Conservation (phyloP, 768 basidiomycete species). For the Neoboletus magnificus region DNA sequence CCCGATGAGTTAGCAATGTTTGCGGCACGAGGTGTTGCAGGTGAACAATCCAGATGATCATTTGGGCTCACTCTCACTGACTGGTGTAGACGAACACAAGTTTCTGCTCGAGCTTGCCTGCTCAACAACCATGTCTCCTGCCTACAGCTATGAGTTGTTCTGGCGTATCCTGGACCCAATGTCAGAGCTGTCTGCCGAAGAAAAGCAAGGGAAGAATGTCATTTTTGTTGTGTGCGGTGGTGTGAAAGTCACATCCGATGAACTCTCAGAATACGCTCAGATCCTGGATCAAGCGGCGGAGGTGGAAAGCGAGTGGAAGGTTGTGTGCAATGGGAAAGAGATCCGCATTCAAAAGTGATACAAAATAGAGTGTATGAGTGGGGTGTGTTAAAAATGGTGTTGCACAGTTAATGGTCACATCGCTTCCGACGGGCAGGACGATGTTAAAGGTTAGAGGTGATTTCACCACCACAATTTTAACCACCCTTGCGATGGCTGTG, state of each 20-base stretch:
- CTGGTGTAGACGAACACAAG: slow-evolving; percentile 64
- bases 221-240: slow-evolving; percentile 38
- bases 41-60: slow-evolving; percentile 35
- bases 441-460: not conserved
- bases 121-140: slow-evolving; percentile 63
- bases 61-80: not conserved
- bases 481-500: slow-evolving; percentile 27
- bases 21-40: slow-evolving; percentile 51
- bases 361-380: not conserved
- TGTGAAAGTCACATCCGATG: slow-evolving; percentile 59
- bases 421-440: not conserved
- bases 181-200: slow-evolving; percentile 21
- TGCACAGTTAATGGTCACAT: slow-evolving; percentile 2
- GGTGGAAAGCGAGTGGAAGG: slow-evolving; percentile 26
- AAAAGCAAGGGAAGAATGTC: slow-evolving; percentile 17
- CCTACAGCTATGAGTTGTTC: slow-evolving; percentile 58
- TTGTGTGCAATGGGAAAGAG: slow-evolving; percentile 30
- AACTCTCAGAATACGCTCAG: slow-evolving; percentile 46
- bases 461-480: slow-evolving; percentile 25
- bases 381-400: slow-evolving; percentile 13
- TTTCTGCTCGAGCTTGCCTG: slow-evolving; percentile 73
- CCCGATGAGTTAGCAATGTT: slow-evolving; percentile 71
- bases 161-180: slow-evolving; percentile 32
- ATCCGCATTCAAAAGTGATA: slow-evolving; percentile 18
- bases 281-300: slow-evolving; percentile 36